Conservation (phyloP, 371 early-diverging fungal genomes). For the Haplosporangium sp. region DNA sequence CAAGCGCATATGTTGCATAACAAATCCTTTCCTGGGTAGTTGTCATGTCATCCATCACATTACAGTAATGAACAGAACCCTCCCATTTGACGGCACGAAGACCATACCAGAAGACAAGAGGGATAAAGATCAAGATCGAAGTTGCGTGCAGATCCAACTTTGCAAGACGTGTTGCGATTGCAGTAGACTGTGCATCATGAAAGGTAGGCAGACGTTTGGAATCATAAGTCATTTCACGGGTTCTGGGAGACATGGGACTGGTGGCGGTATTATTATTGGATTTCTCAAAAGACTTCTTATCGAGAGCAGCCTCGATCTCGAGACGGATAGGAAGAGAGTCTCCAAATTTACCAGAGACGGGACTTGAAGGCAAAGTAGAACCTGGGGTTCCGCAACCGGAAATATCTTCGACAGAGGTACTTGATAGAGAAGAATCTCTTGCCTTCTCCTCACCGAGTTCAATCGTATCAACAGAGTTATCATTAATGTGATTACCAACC, state of each 20-base stretch:
- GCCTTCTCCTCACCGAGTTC: background rate
- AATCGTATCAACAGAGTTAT: slow-evolving; percentile 13
- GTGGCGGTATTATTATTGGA: background rate
- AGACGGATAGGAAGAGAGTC: background rate
- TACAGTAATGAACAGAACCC: slow-evolving; percentile 22
- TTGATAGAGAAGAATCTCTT: background rate
- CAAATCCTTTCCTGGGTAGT: slow-evolving; percentile 27
- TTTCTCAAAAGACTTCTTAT: no score
- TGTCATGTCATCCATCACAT: slow-evolving; percentile 29
- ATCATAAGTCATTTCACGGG: slow-evolving; percentile 33
- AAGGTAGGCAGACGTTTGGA: slow-evolving; percentile 41
- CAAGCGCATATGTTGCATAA: slow-evolving; percentile 32
- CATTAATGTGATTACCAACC: slow-evolving; percentile 5
- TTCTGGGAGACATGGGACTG: background rate
- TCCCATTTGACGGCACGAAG: slow-evolving; percentile 44
- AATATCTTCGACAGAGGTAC: background rate
- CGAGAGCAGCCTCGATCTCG: background rate
- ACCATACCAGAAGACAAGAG: slow-evolving; percentile 33
- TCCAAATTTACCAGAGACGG: slow-evolving; percentile 5
- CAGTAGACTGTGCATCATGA: slow-evolving; percentile 32
- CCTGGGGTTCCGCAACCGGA: background rate
- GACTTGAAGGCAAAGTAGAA: slow-evolving; percentile 13
- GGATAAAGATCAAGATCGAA: slow-evolving; percentile 26
- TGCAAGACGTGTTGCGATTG: slow-evolving; percentile 21
- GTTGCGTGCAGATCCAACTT: slow-evolving; percentile 26